phyloP scores from a whole-genome alignment of 805 yeast genomes.

The Blastobotrys chiropterorum region DNA sequence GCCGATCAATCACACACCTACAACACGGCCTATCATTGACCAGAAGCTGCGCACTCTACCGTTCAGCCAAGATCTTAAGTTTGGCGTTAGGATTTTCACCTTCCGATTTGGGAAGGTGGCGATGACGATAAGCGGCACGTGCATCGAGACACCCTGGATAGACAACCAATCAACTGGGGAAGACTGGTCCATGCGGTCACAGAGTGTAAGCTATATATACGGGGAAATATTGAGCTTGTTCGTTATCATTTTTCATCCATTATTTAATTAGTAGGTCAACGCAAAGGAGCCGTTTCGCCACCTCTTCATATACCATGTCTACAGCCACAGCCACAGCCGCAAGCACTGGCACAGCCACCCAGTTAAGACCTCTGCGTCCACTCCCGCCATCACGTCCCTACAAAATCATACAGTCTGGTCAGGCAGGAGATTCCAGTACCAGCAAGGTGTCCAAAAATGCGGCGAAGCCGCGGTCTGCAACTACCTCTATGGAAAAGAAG shows the following conservation, averaged over 20 bases:
- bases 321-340: neutral
- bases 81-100: neutral
- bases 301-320: neutral
- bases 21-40: neutral
- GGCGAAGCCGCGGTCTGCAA: neutral
- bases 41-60: neutral
- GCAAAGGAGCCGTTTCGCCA: too few relatives aligned
- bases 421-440: neutral
- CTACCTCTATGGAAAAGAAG: slow-evolving; percentile 28
- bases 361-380: neutral
- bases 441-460: slow-evolving; percentile 1
- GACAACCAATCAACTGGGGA: neutral
- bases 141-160: neutral
- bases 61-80: neutral
- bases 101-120: neutral
- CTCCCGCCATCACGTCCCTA: slow-evolving; percentile 6
- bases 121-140: neutral
- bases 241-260: too few relatives aligned
- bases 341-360: neutral
- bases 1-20: neutral
- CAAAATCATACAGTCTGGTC: slow-evolving; percentile 14
- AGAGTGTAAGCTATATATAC: neutral
- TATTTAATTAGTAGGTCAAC: too few relatives aligned
- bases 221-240: neutral
- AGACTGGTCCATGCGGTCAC: neutral